These are phyloP conservation scores for Talaromyces sp. DNA, from an alignment of 2,329 filamentous ascomycete species.

Conservation along the genomic window DNA sequence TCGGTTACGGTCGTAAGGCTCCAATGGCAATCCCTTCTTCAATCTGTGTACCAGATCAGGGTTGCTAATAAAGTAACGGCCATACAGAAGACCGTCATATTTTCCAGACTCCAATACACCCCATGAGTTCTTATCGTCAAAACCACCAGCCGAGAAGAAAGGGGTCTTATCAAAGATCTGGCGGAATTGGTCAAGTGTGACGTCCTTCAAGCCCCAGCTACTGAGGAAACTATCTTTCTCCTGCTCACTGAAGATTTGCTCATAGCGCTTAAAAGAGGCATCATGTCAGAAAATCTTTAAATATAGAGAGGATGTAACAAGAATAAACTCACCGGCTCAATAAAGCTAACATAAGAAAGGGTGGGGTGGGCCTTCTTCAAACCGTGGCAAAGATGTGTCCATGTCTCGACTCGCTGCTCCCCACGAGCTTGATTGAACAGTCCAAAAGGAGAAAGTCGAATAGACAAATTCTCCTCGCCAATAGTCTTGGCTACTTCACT, in stretches of 20 bases:
- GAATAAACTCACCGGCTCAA: constrained; percentile 49
- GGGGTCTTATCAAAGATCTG: constrained; percentile 56
- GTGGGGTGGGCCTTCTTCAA: constrained; percentile 49
- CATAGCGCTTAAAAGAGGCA: constrained; percentile 42
- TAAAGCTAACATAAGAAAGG: constrained; percentile 58
- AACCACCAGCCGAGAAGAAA: constrained; percentile 61
- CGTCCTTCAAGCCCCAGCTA: constrained; percentile 51
- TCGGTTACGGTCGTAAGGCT: constrained; percentile 47
- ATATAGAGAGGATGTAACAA: neutral
- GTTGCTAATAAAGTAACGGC: constrained; percentile 53
- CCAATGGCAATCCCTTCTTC: constrained; percentile 43
- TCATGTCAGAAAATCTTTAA: neutral
- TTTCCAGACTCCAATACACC: constrained; percentile 52
- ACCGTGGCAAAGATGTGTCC: constrained; percentile 53
- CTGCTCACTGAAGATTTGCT: constrained; percentile 54
- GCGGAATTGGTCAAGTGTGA: constrained; percentile 53
- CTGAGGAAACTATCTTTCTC: constrained; percentile 55
- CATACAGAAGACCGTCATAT: constrained; percentile 54
- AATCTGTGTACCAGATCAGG: constrained; percentile 53
- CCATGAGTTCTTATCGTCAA: constrained; percentile 54
- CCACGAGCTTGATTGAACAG: constrained; percentile 57
- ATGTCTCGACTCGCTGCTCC: constrained; percentile 57
- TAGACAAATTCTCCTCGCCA: constrained; percentile 50
- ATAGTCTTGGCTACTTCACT: constrained; percentile 47
- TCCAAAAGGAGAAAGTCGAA: constrained; percentile 54